phyloP scores from a whole-genome alignment of 345 rosid genomes.

The Corymbia maculata region DNA sequence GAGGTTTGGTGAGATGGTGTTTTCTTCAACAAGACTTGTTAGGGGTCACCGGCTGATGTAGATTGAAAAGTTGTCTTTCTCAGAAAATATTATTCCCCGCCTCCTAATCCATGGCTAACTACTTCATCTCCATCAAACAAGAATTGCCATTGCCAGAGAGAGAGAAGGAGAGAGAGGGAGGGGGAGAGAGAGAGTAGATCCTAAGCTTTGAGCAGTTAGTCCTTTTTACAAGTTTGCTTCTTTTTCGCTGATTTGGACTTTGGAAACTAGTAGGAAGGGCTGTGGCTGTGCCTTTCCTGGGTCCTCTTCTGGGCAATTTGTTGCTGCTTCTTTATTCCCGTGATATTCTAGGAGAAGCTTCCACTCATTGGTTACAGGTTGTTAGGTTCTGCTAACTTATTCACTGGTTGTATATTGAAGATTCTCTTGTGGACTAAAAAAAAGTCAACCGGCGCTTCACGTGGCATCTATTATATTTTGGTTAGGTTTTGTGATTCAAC shows the following conservation, averaged over 20 bases:
- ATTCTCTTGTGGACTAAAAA: not conserved
- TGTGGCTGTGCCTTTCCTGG: not conserved
- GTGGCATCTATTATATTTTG: not conserved
- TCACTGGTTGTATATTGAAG: not conserved
- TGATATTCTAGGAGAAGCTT: not conserved
- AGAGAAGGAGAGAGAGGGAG: not conserved
- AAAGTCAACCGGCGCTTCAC: not conserved
- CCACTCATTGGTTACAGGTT: not conserved
- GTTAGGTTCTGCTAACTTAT: not conserved
- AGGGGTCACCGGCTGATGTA: conserved; percentile 33
- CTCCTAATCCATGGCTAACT: not conserved
- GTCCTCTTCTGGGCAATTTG: not conserved
- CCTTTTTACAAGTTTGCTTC: not conserved
- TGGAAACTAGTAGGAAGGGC: not conserved
- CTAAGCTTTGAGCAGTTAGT: not conserved
- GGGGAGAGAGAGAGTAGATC: not conserved
- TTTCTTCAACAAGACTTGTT: conserved; percentile 37
- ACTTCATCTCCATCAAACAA: not conserved
- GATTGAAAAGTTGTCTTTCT: conserved; percentile 31
- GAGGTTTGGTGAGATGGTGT: conserved; percentile 57
- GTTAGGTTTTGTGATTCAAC: not conserved
- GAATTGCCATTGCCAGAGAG: not conserved
- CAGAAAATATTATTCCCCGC: not conserved
- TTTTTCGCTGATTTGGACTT: not conserved
- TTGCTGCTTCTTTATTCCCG: not conserved